phyloP scores from a whole-genome alignment of 2,329 filamentous ascomycete species.

The Scytalidium sp. region DNA sequence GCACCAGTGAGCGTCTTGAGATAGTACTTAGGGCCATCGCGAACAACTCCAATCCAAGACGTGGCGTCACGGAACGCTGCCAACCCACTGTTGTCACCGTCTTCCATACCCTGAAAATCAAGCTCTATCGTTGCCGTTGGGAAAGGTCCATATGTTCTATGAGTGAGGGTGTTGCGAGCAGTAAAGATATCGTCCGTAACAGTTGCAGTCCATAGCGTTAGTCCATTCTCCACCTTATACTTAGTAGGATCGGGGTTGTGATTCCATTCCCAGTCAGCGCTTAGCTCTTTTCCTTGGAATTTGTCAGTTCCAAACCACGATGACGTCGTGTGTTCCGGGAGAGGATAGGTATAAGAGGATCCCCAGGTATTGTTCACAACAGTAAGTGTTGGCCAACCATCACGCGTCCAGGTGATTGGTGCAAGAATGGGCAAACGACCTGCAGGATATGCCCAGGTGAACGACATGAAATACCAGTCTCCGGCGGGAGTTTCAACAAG shows the following conservation, averaged over 20 bases:
- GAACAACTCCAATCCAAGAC: constrained; percentile 50
- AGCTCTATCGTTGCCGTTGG: constrained; percentile 46
- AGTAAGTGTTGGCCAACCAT: constrained; percentile 48
- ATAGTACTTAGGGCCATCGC: constrained; percentile 27
- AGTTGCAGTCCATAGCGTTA: constrained; percentile 46
- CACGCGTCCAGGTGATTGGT: constrained; percentile 47
- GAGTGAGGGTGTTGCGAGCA: constrained; percentile 45
- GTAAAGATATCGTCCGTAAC: constrained; percentile 48
- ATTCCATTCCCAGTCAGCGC: constrained; percentile 57
- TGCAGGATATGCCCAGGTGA: constrained; percentile 52
- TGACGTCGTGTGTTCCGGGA: constrained; percentile 24
- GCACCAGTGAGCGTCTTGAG: constrained; percentile 28
- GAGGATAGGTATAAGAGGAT: constrained; percentile 37
- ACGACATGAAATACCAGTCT: constrained; percentile 58
- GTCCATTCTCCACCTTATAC: constrained; percentile 40
- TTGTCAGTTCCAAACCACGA: constrained; percentile 39
- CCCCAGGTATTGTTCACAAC: constrained; percentile 46
- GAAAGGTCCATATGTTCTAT: constrained; percentile 43
- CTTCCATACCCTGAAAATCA: constrained; percentile 44
- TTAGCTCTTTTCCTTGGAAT: constrained; percentile 40
- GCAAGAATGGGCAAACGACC: constrained; percentile 56
- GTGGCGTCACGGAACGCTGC: constrained; percentile 50
- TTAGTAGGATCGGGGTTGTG: constrained; percentile 53
- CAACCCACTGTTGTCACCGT: constrained; percentile 50
- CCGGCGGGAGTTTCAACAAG: constrained; percentile 49